These are phyloP conservation scores for Lobosporangium transversale DNA, from an alignment of 192 early-diverging fungal species.

Conservation along the genomic window DNA sequence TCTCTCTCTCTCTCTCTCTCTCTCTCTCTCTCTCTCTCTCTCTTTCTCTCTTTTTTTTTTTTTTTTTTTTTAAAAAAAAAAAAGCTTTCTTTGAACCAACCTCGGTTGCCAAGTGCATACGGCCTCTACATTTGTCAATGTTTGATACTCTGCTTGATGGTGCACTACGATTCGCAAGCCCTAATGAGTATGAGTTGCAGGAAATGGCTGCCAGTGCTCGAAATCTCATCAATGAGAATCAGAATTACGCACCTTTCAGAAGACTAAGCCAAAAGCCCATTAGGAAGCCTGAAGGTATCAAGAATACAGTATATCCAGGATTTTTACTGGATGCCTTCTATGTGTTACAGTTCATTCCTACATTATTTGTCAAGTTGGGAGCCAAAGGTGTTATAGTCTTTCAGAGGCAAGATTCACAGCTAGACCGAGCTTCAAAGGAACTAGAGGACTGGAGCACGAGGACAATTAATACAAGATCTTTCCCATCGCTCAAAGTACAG, in stretches of 20 bases:
- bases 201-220: constrained; percentile 60
- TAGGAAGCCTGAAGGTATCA: constrained; percentile 3
- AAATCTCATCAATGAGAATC: constrained; percentile 26
- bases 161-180: constrained; percentile 69
- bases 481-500: constrained; percentile 35
- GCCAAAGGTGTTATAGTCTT: constrained; percentile 62
- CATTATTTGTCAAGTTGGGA: constrained; percentile 77
- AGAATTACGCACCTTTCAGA: constrained; percentile 20
- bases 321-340: constrained; percentile 41
- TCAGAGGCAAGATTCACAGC: constrained; percentile 17
- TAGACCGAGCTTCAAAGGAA: background rate
- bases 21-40: too few species aligned
- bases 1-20: too few species aligned
- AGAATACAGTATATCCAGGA: background rate
- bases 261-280: constrained; percentile 7
- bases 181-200: constrained; percentile 77
- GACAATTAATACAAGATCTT: constrained; percentile 19
- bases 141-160: constrained; percentile 5
- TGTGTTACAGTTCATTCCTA: constrained; percentile 63
- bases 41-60: too few species aligned
- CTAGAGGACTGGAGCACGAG: background rate
- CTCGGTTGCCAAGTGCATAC: constrained; percentile 80
- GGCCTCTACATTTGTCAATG: constrained; percentile 55
- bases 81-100: constrained; percentile 91
- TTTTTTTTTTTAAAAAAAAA: background rate